Base-by-base conservation (phyloP, 768 basidiomycete genomes). In the Russula sp. region DNA sequence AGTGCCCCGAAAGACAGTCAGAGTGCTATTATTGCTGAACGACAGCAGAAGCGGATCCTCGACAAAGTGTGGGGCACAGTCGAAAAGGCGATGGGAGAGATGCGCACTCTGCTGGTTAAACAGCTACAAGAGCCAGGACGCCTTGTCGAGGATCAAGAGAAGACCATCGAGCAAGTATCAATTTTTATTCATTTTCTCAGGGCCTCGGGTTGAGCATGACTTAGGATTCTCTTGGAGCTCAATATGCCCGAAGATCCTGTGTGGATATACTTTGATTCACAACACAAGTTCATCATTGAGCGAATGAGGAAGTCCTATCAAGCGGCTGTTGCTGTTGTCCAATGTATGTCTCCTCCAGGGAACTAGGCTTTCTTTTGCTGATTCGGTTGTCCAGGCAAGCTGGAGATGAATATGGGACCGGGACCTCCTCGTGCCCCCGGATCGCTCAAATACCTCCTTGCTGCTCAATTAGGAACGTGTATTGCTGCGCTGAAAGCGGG, bases 31-130 rank as follows among this genome's bases (percentile, higher is more conserved):
- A 72, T 77, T 2, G 82, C 81, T 5, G 84, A 86, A 66, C 85
- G 84, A 66, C 94, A 95, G 72, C 94, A 96, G 76, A 90, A 88
- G 71, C 85, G 95, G 28, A 90, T 99, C 59, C 83, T 98, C 53
- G 93, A 98, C 67, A 98, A 95, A 75, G 93, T 98, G 3, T 99
- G 97, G 97, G 81, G 78, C 2, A 93, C 87, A 53, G 94, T 98
- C 20, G 96, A 98, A 76, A 92, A 89, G 74, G 92, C 94, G 49
- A 95, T 98, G 87, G 80, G 80, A 32, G 93, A 96, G 75, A 92
- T 99, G 92, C 83, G 86, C 67, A 84, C 80, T 55, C 83, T 86
- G 30, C 80, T 98, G 20, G 75, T 88, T 60, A 80, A 81, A n/a
- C 87, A 93, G 70, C 75, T 99, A 51, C 86, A 90, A 73, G 93